A percentile compares a stretch with the other conserved stretches of the same genome.
These are phyloP conservation scores for Fusarium acutatum DNA, from an alignment of 2,329 filamentous ascomycete species.

Conservation along the genomic window DNA sequence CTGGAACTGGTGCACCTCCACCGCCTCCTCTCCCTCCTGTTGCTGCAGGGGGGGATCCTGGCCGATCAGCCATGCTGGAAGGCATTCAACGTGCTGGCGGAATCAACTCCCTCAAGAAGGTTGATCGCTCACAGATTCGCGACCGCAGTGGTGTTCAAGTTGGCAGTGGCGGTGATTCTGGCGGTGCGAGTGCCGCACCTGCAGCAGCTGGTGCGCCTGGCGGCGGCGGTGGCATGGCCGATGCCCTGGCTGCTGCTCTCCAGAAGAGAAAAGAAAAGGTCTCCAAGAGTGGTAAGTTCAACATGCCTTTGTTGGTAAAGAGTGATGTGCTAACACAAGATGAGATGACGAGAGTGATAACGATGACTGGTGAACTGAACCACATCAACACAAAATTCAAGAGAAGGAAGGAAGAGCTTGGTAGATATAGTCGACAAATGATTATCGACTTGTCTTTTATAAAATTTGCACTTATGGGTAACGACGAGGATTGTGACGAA, in stretches of 20 bases:
- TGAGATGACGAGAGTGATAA: slow-evolving; percentile 80
- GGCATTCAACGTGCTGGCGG: slow-evolving; percentile 77
- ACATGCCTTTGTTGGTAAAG: neutral
- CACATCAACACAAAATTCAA: slow-evolving; percentile 1
- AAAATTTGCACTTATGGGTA: slow-evolving; percentile 2
- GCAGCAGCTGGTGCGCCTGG: slow-evolving; percentile 61
- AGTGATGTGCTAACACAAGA: slow-evolving; percentile 12
- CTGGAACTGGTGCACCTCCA: slow-evolving; percentile 10
- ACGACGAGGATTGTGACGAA: slow-evolving; percentile 5
- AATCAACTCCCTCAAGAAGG: slow-evolving; percentile 76
- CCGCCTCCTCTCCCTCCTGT: slow-evolving; percentile 56
- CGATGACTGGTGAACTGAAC: slow-evolving; percentile 70
- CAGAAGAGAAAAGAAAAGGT: slow-evolving; percentile 92
- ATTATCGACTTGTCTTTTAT: slow-evolving; percentile 4
- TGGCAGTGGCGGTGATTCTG: slow-evolving; percentile 57
- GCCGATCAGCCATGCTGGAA: slow-evolving; percentile 70
- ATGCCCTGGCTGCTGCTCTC: slow-evolving; percentile 80
- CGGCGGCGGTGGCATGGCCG: slow-evolving; percentile 76
- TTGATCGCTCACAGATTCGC: slow-evolving; percentile 73
- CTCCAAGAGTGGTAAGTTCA: slow-evolving; percentile 88
- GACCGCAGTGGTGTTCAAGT: slow-evolving; percentile 75
- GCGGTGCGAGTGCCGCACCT: slow-evolving; percentile 61
- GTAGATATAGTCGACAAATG: slow-evolving; percentile 13
- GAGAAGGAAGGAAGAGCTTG: slow-evolving; percentile 18
- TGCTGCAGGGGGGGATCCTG: slow-evolving; percentile 51